These are phyloP conservation scores for Leccinum arenicola DNA, from an alignment of 768 basidiomycete species.

Conservation along the genomic window DNA sequence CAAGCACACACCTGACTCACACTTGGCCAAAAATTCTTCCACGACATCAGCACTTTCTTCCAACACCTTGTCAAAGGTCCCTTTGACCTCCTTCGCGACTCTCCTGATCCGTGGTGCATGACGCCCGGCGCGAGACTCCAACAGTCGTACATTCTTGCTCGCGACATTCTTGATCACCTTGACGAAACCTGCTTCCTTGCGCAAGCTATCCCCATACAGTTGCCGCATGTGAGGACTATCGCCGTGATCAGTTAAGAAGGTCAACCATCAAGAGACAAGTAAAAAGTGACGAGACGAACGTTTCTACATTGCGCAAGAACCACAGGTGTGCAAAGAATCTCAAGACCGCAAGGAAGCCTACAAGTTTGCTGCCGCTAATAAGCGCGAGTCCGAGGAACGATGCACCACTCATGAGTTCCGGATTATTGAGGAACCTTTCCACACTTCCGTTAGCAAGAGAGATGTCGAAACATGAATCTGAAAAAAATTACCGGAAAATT, in stretches of 20 bases:
- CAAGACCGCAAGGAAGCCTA: constrained; percentile 78
- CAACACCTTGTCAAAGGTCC: constrained; percentile 93
- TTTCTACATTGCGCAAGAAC: constrained; percentile 91
- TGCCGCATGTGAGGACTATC: constrained; percentile 96
- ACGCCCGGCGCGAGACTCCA: constrained; percentile 74
- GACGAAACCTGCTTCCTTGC: constrained; percentile 95
- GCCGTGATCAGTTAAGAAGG: background rate
- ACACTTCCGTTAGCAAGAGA: background rate
- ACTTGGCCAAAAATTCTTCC: constrained; percentile 90
- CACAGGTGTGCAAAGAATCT: constrained; percentile 91
- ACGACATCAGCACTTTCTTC: constrained; percentile 91
- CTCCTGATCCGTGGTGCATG: constrained; percentile 82
- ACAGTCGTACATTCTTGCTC: constrained; percentile 69
- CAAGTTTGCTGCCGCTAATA: constrained; percentile 91
- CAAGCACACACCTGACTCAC: constrained; percentile 44
- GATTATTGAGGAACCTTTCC: constrained; percentile 84
- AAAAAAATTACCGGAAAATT: constrained; percentile 74
- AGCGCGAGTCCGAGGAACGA: constrained; percentile 92
- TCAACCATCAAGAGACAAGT: background rate
- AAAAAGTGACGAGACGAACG: constrained; percentile 49
- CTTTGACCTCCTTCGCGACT: constrained; percentile 87
- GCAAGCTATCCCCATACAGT: constrained; percentile 88
- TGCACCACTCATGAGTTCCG: constrained; percentile 93
- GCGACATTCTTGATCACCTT: constrained; percentile 97
- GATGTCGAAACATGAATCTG: background rate